phyloP scores from a whole-genome alignment of 345 rosid species.

The Jatropha curcas region DNA sequence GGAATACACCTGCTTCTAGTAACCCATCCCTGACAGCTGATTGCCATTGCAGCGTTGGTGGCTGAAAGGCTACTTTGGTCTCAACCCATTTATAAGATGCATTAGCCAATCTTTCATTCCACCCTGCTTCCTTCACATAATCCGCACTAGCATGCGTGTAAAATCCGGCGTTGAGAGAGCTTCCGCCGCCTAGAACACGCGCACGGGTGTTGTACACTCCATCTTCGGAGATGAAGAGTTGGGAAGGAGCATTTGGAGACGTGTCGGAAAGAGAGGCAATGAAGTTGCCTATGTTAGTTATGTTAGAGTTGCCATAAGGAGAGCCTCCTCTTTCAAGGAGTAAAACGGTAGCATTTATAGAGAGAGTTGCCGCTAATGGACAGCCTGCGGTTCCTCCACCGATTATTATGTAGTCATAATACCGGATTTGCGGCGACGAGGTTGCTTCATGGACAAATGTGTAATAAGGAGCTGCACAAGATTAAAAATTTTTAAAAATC shows the following conservation, averaged over 20 bases:
- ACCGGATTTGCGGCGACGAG: slow-evolving; percentile 44
- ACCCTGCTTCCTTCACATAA: slow-evolving; percentile 47
- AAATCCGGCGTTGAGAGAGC: slow-evolving; percentile 77
- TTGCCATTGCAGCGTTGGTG: slow-evolving; percentile 61
- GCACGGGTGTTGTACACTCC: slow-evolving; percentile 79
- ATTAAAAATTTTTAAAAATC: background rate
- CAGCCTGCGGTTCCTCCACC: slow-evolving; percentile 94
- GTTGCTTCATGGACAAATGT: slow-evolving; percentile 63
- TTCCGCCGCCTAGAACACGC: slow-evolving; percentile 84
- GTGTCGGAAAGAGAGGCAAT: slow-evolving; percentile 38
- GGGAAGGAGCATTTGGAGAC: slow-evolving; percentile 57
- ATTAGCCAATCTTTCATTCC: slow-evolving; percentile 49
- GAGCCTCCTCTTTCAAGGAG: slow-evolving; percentile 81
- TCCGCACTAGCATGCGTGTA: slow-evolving; percentile 56
- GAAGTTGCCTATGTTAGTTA: slow-evolving; percentile 47
- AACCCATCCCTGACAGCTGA: slow-evolving; percentile 73
- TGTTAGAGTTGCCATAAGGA: slow-evolving; percentile 53
- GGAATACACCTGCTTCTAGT: slow-evolving; percentile 60
- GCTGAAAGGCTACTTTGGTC: slow-evolving; percentile 57
- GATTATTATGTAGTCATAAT: slow-evolving; percentile 68
- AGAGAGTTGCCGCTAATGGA: slow-evolving; percentile 75
- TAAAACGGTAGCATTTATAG: slow-evolving; percentile 57
- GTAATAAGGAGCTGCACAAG: slow-evolving; percentile 50
- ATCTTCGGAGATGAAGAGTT: slow-evolving; percentile 69
- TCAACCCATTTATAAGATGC: slow-evolving; percentile 77